Conservation (phyloP, 1,284 basidiomycete genomes). For the Phlebopus sp. region DNA sequence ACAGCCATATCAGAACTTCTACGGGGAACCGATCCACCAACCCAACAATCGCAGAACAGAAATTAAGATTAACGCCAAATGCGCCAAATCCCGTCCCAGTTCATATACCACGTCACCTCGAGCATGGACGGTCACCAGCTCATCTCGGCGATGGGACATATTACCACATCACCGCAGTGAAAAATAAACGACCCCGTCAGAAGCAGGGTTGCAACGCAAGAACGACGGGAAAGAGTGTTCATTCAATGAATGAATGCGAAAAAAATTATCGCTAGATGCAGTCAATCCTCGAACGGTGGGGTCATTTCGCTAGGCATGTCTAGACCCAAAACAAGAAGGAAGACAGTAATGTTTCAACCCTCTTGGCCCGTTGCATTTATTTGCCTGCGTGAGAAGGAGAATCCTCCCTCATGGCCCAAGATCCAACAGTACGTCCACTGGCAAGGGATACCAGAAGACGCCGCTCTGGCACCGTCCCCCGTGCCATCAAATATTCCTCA, state of each 20-base stretch:
- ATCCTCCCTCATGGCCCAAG: constrained; percentile 2
- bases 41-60: constrained; percentile 3
- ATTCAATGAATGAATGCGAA: background rate
- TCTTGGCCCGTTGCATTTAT: background rate
- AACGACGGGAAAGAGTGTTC: background rate
- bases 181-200: background rate
- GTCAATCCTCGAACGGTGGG: background rate
- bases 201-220: background rate
- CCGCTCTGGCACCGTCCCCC: too few relatives aligned
- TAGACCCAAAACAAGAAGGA: background rate
- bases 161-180: constrained; percentile 16
- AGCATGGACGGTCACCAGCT: constrained; percentile 30
- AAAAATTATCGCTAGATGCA: background rate
- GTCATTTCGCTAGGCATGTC: background rate
- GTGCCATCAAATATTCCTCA: background rate
- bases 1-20: background rate
- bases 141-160: constrained; percentile 24
- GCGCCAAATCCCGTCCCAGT: constrained; percentile 9
- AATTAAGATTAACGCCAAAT: constrained; percentile 14
- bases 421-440: constrained; percentile 5
- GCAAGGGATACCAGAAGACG: constrained; percentile 1
- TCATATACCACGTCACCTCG: constrained; percentile 13
- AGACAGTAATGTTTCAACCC: background rate
- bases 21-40: constrained; percentile 6
- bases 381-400: constrained; percentile 1